Evolutionary conservation across 1,284 basidiomycete genomes (phyloP).

Genomic region (Ceratorhiza oryzae-sativae): DNA sequence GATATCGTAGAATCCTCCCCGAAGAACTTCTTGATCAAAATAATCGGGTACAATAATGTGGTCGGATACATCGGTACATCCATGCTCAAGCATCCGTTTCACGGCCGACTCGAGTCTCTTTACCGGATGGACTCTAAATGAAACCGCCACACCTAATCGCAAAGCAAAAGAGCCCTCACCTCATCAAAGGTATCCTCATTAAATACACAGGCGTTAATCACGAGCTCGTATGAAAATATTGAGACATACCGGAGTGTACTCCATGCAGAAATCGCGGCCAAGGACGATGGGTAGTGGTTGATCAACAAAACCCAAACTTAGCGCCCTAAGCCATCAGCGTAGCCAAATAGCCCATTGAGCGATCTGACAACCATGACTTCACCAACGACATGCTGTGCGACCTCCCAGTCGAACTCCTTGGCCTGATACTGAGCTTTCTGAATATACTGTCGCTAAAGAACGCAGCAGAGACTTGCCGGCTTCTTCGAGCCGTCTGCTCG

Average conservation of each 20-base stretch:
- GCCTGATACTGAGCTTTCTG: conserved; percentile 25
- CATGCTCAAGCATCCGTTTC: background rate
- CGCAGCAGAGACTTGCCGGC: conserved; percentile 35
- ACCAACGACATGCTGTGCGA: conserved; percentile 20
- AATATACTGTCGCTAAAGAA: conserved; percentile 34
- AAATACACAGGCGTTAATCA: too few relatives aligned
- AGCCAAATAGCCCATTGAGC: background rate
- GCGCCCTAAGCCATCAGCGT: background rate
- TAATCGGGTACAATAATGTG: background rate
- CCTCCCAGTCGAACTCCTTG: conserved; percentile 19
- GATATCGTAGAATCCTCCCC: conserved; percentile 18
- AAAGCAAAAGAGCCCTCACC: too few relatives aligned
- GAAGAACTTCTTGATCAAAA: background rate
- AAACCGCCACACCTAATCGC: too few relatives aligned
- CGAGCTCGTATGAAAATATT: too few relatives aligned
- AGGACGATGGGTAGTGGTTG: too few relatives aligned
- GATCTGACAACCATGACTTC: conserved; percentile 18
- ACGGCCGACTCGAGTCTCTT: background rate
- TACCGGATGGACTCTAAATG: background rate
- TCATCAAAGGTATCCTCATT: too few relatives aligned
- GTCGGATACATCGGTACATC: background rate
- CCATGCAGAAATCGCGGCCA: too few relatives aligned
- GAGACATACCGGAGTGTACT: too few relatives aligned
- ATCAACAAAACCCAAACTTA: background rate
- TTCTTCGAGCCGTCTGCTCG: conserved; percentile 38